Percentiles rank a stretch among this genome's conserved stretches.
These are phyloP conservation scores for Jaenimonas drosophilae DNA, from an alignment of 208 protist genomes.

Conservation along the genomic window DNA sequence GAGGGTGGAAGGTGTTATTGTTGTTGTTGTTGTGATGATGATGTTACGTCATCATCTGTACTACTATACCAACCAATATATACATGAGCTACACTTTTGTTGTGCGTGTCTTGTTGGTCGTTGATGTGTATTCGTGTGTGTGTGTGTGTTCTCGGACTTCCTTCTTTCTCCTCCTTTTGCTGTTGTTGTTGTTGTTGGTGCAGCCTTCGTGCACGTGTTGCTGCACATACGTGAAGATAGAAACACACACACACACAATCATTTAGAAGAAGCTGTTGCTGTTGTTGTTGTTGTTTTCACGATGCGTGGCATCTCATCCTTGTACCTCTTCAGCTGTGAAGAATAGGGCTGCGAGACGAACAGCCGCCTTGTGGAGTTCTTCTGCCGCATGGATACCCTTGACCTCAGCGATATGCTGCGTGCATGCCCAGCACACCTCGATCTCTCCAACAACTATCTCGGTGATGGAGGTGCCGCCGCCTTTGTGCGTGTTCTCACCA, in stretches of 20 bases:
- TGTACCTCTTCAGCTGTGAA: slow-evolving; percentile 62
- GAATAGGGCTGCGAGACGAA: slow-evolving; percentile 45
- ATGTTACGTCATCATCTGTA: too few species aligned
- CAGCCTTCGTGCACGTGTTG: too few species aligned
- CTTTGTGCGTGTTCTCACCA: slow-evolving; percentile 39
- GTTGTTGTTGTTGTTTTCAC: not conserved
- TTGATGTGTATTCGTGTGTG: too few species aligned
- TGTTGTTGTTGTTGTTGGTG: too few species aligned
- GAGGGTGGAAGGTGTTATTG: not conserved
- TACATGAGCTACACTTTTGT: too few species aligned
- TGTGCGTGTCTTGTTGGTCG: too few species aligned
- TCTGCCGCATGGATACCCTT: slow-evolving; percentile 25
- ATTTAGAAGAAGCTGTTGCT: not conserved
- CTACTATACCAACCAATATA: too few species aligned
- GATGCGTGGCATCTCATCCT: slow-evolving; percentile 50
- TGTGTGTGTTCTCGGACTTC: too few species aligned
- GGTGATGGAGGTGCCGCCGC: slow-evolving; percentile 60
- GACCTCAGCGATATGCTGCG: slow-evolving; percentile 3
- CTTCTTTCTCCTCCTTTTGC: too few species aligned
- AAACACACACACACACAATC: not conserved
- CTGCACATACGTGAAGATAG: not conserved
- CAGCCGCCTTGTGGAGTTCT: slow-evolving; percentile 41
- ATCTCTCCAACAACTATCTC: slow-evolving; percentile 45
- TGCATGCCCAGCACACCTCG: slow-evolving; percentile 26
- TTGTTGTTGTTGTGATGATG: not conserved